Conservation (phyloP, 768 basidiomycete species). For the Leccinum uliginosum region DNA sequence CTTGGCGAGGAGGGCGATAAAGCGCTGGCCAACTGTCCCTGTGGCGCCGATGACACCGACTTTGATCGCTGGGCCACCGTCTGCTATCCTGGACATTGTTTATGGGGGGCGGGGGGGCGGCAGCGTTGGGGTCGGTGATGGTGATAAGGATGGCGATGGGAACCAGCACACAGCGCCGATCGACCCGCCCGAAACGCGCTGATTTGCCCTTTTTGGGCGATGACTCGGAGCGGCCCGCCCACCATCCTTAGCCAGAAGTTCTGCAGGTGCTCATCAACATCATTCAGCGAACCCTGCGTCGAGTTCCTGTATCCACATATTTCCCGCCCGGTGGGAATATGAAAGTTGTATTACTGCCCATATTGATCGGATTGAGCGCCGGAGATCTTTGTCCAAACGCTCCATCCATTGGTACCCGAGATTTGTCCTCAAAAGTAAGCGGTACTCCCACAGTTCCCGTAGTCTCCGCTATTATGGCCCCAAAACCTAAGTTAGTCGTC, state of each 20-base stretch:
- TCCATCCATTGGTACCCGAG: background rate
- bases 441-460: background rate
- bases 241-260: background rate
- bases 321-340: background rate
- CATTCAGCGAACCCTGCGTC: background rate
- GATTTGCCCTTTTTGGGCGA: slow-evolving; percentile 5
- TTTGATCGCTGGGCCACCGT: slow-evolving; percentile 26
- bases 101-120: background rate
- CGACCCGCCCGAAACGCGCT: background rate
- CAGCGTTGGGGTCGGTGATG: background rate
- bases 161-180: background rate
- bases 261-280: background rate
- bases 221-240: background rate
- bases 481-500: slow-evolving; percentile 1
- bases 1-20: slow-evolving; percentile 78
- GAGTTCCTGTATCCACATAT: background rate
- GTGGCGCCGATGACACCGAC: slow-evolving; percentile 87
- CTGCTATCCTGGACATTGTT: slow-evolving; percentile 21
- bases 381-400: background rate
- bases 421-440: background rate
- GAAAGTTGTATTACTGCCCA: background rate
- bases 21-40: slow-evolving; percentile 94
- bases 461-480: background rate
- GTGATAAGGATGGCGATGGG: background rate
- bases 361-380: background rate